A percentile compares a stretch with the other conserved stretches of the same genome.
These are phyloP conservation scores for Cucurbita ficifolia DNA, from an alignment of 306 rosid genomes.

Conservation along the genomic window DNA sequence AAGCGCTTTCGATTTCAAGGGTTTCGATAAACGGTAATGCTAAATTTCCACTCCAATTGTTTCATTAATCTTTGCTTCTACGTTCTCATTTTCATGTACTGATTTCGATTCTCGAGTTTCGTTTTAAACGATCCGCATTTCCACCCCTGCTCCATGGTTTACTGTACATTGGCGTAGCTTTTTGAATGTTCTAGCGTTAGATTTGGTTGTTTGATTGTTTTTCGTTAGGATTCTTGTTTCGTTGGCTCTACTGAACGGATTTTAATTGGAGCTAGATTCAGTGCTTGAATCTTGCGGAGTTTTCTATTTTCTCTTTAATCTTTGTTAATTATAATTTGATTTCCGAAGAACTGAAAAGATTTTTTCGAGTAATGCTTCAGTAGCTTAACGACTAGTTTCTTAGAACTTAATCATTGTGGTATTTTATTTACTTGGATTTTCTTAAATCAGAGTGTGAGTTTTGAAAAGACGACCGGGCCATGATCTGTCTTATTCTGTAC, in stretches of 20 bases:
- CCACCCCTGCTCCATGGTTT: background rate
- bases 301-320: background rate
- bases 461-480: background rate
- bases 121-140: background rate
- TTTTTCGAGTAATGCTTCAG: background rate
- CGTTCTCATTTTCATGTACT: background rate
- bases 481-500: background rate
- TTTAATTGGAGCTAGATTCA: background rate
- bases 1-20: slow-evolving; percentile 1
- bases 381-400: background rate
- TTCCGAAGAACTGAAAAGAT: background rate
- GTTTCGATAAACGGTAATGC: background rate
- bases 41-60: background rate
- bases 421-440: background rate
- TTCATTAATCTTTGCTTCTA: background rate
- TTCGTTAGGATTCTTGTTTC: background rate
- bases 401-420: background rate
- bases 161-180: background rate
- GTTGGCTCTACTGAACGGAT: background rate
- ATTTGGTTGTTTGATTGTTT: background rate
- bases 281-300: background rate
- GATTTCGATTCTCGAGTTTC: background rate
- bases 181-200: background rate
- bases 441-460: background rate
- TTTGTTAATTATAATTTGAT: background rate